Base-by-base conservation (phyloP, 2,329 filamentous ascomycete genomes). In the Xylariaceae sp. region DNA sequence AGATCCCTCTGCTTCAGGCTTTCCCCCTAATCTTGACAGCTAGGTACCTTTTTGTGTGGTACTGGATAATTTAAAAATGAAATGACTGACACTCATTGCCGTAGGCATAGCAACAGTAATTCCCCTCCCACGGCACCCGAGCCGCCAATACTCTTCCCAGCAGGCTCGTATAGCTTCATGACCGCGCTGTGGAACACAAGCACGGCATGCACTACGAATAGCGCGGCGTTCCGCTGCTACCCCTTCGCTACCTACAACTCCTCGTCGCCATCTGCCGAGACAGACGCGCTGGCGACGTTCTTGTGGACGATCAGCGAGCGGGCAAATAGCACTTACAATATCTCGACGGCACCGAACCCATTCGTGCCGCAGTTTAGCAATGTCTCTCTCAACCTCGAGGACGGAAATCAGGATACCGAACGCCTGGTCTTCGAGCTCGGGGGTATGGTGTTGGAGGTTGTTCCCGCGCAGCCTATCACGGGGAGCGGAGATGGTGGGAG, bases 201-300 rank as follows among this genome's bases (percentile, higher is more conserved):
- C 13, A 79, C 81, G 6, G 75, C 75, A 42, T 89, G 87, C 70
- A 85, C 83, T 1, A 77, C 80, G 11, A 79, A 82, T 60, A 59
- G 80, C 0, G 70, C 75, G 4, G 83, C 83, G 1, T 89, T 85
- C 83, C 75, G 75, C 49, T 89, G 86, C 73, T 82, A 79, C 55
- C 84, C 85, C 1, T 81, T 80, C 63, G 72, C 70, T 2, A 75
- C 75, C 24, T 85, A 82, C 70, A 69, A 74, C 11, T 64, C 36
- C 35, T 13, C 18, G 67, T 8, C 67, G 73, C 6, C 70, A 70
- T 3, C 41, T 59, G 10, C 37, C 11, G 27, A 40, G 3, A 72
- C 74, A 16, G 30, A 33, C 16, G 71, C 72, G 3, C 66, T 76
- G 4, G 75, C 81, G 0, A 81, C 77, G 6, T 87, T 88, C 68